Evolutionary conservation across 2,329 filamentous ascomycete species (phyloP).

Genomic region (Phialocephala sp.): DNA sequence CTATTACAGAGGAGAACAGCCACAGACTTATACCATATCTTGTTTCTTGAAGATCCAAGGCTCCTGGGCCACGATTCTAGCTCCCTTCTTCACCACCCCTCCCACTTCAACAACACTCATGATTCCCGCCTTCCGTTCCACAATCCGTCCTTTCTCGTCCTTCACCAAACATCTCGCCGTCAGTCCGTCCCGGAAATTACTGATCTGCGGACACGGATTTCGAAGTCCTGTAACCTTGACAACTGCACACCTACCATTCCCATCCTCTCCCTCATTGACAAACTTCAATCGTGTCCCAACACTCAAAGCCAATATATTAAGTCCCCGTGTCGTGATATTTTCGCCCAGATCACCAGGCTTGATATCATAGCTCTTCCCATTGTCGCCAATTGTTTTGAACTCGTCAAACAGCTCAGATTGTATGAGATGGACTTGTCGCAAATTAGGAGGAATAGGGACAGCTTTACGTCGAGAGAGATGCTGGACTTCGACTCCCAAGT

Average conservation of each 20-base stretch:
- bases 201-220: constrained; percentile 27
- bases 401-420: constrained; percentile 23
- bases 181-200: constrained; percentile 28
- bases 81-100: constrained; percentile 29
- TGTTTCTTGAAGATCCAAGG: constrained; percentile 4
- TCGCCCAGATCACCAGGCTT: constrained; percentile 33
- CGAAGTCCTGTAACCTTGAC: constrained; percentile 30
- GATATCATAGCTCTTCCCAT: constrained; percentile 10
- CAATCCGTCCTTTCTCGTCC: constrained; percentile 19
- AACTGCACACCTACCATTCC: constrained; percentile 21
- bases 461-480: constrained; percentile 14
- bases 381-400: constrained; percentile 4
- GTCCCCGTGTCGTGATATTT: constrained; percentile 34
- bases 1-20: neutral
- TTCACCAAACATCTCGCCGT: constrained; percentile 21
- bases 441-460: constrained; percentile 11
- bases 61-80: constrained; percentile 12
- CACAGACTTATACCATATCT: neutral
- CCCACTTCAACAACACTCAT: constrained; percentile 33
- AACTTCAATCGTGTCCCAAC: constrained; percentile 31
- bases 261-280: constrained; percentile 11
- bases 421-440: constrained; percentile 29
- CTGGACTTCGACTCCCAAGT: constrained; percentile 16
- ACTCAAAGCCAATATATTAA: constrained; percentile 27
- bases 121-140: constrained; percentile 50